Evolutionary conservation across 176 grass and related monocot genomes (phyloP), one percentile per base, ranked within the genome.

Genomic region (Miscanthus lutarioriparius): DNA sequence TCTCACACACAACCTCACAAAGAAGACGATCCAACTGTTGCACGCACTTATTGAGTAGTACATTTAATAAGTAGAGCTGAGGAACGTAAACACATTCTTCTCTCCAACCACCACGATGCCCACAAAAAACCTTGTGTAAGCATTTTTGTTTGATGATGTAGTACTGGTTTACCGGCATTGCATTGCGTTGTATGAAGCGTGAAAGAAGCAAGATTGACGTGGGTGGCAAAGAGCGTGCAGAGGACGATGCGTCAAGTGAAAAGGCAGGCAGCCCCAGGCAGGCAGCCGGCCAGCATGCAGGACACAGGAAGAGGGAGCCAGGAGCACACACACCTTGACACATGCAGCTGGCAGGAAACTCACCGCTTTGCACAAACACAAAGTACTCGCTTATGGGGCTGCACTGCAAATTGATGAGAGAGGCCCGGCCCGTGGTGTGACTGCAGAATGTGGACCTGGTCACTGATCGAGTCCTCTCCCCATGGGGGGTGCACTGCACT

Each of bases 341-440:
- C 82, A 77, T 56, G 82, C 63, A 56, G 73, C 36, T 77, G 63
- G 66, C 63, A 84, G 82, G 37, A 84, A 76, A 84, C 72, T 76
- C 72, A 76, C 82, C 82, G 26, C 82, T 84, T 84, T 76, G 82
- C 72, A 70, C 79, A 69, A 80, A 66, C 77, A 79, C 61, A 35
- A 80, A 69, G 79, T 81, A 81, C 79, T 81, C 22, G 32, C 12
- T 81, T 70, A 81, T 27, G 79, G 65, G 45, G 13, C 65, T 70
- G 47, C 79, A 70, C 79, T 81, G 79, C 79, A 81, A 70, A 70
- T 28, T 81, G 79, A 81, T 70, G 64, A 69, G 64, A 80, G 78
- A 23, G 22, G 20, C 22, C 8, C 2, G 20, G 22, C 19, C 13
- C 45, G 9, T 15, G 25, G 64, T 69, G 66, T 58, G 47, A 56